Evolutionary conservation across 2,329 filamentous ascomycete species (phyloP).

Genomic region (Epichloe typhina): DNA sequence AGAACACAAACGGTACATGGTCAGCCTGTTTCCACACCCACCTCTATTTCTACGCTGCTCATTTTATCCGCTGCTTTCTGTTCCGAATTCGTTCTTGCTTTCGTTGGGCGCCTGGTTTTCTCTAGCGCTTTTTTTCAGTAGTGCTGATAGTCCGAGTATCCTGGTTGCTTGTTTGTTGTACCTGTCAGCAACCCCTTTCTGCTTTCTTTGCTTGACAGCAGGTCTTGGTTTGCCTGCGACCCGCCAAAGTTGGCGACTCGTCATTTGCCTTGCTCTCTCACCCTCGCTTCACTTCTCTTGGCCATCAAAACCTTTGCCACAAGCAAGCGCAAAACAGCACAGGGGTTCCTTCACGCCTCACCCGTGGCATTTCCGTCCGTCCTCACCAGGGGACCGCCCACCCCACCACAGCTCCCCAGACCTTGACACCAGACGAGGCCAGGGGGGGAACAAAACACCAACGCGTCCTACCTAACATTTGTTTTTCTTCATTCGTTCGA

Average conservation of each 20-base stretch:
- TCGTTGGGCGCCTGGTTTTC: slow-evolving; percentile 6
- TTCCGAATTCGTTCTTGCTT: slow-evolving; percentile 17
- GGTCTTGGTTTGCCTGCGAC: too few relatives aligned
- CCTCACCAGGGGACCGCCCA: slow-evolving; percentile 21
- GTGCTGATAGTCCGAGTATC: not conserved
- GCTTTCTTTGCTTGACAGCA: too few relatives aligned
- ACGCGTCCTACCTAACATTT: slow-evolving; percentile 31
- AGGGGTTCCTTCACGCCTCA: slow-evolving; percentile 33
- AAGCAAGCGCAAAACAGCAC: slow-evolving; percentile 13
- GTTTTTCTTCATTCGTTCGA: slow-evolving; percentile 24
- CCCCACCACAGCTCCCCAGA: slow-evolving; percentile 26
- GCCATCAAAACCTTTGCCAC: slow-evolving; percentile 9
- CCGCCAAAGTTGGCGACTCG: not conserved
- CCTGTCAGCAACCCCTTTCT: not conserved
- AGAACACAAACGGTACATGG: slow-evolving; percentile 10
- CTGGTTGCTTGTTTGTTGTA: too few relatives aligned
- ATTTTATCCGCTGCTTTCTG: slow-evolving; percentile 18
- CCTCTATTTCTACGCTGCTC: slow-evolving; percentile 15
- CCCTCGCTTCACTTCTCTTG: not conserved
- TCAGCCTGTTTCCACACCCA: slow-evolving; percentile 22
- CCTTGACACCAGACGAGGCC: slow-evolving; percentile 28
- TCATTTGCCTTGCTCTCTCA: not conserved
- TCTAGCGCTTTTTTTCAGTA: slow-evolving; percentile 15
- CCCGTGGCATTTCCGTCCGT: slow-evolving; percentile 34
- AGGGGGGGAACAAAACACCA: slow-evolving; percentile 35